Conservation (phyloP, 83 land plant species). For the Thuja plicata region DNA sequence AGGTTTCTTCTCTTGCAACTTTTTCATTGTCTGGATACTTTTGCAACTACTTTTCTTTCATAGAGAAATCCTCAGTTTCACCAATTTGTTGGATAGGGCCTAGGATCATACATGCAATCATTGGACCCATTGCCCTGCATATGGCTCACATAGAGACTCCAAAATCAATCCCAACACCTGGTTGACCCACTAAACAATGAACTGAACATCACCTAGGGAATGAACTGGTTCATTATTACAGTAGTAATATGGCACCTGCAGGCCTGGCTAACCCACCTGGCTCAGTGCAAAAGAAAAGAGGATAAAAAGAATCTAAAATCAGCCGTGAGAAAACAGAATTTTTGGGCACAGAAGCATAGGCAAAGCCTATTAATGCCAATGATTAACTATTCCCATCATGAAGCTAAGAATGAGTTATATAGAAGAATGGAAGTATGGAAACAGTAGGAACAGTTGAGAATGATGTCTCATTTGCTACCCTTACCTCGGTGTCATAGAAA, state of each 20-base stretch:
- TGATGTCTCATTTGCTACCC: background rate
- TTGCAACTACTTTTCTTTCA: background rate
- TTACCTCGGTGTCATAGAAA: background rate
- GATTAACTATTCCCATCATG: background rate
- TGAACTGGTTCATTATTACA: too few relatives aligned
- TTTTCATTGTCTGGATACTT: background rate
- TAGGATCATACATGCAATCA: too few relatives aligned
- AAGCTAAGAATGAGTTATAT: background rate
- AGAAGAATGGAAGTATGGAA: background rate
- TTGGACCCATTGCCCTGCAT: too few relatives aligned
- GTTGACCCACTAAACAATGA: too few relatives aligned
- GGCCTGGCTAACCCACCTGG: too few relatives aligned
- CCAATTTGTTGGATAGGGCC: background rate
- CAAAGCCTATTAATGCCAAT: background rate
- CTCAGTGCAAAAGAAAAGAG: background rate
- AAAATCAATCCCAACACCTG: too few relatives aligned
- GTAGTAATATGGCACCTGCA: too few relatives aligned
- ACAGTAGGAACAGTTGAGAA: background rate
- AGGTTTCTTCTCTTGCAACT: background rate
- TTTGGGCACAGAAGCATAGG: background rate
- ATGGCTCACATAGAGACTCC: too few relatives aligned
- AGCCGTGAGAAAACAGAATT: background rate
- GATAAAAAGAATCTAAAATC: background rate
- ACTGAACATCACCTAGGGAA: too few relatives aligned
- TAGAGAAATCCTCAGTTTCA: background rate